A percentile compares a stretch with the other conserved stretches of the same genome.
These are phyloP conservation scores for Mastigamoeba balamuthi DNA, from an alignment of 78 protist species.

Conservation along the genomic window DNA sequence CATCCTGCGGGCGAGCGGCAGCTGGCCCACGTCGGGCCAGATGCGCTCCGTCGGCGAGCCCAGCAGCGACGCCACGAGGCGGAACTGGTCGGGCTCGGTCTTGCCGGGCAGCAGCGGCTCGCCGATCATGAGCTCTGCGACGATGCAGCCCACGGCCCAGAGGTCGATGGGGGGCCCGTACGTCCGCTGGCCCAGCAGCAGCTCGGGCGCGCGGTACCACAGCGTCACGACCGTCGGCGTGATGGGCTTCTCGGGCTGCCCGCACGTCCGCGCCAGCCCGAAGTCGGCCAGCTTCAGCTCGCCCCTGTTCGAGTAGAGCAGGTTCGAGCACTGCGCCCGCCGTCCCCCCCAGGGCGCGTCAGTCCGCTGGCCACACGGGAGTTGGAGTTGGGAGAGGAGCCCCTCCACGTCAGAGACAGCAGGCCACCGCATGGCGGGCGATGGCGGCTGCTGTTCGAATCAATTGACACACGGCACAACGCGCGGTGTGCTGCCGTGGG, in stretches of 20 bases:
- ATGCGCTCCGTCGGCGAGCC: background rate
- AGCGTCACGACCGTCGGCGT: slow-evolving; percentile 83
- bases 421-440: no score
- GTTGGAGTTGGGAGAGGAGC: no score
- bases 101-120: slow-evolving; percentile 84
- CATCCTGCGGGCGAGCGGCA: no score
- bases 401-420: no score
- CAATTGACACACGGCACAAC: no score
- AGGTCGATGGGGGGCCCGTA: slow-evolving; percentile 85
- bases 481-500: no score
- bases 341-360: no score
- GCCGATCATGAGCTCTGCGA: slow-evolving; percentile 76
- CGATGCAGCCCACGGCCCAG: slow-evolving; percentile 89
- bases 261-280: slow-evolving; percentile 86
- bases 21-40: no score
- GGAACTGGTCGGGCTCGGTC: slow-evolving; percentile 76
- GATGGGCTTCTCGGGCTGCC: slow-evolving; percentile 58
- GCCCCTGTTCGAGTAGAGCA: slow-evolving; percentile 32
- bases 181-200: slow-evolving; percentile 68
- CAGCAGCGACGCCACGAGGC: background rate
- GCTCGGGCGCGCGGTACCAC: slow-evolving; percentile 91
- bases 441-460: no score
- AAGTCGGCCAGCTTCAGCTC: slow-evolving; percentile 92
- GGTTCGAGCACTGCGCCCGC: slow-evolving; percentile 45
- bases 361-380: no score